Conservation (phyloP, 1,284 basidiomycete species). For the Rhodotorula sp. region DNA sequence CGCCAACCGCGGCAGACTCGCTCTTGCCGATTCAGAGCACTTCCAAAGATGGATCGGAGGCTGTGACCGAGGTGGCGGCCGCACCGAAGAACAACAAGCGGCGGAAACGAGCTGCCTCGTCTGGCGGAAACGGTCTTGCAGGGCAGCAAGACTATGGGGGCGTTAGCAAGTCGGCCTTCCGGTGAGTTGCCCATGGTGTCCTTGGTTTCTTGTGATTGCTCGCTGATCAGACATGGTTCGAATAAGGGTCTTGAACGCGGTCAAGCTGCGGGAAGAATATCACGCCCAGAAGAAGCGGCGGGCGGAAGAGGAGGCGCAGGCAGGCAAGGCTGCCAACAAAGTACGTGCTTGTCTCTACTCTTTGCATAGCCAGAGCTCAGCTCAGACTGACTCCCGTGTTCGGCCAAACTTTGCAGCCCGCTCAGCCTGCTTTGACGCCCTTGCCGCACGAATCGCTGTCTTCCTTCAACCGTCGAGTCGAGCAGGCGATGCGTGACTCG, state of each 20-base stretch:
- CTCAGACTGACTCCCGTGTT: not conserved
- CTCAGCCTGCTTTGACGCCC: slow-evolving; percentile 9
- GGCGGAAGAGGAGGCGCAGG: slow-evolving; percentile 28
- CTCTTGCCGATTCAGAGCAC: slow-evolving; percentile 26
- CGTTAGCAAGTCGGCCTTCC: slow-evolving; percentile 30
- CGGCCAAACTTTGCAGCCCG: not conserved
- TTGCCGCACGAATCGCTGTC: slow-evolving; percentile 39
- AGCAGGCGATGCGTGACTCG: slow-evolving; percentile 29
- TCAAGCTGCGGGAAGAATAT: slow-evolving; percentile 33
- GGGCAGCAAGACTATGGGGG: slow-evolving; percentile 16
- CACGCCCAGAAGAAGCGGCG: slow-evolving; percentile 38
- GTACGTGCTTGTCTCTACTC: not conserved
- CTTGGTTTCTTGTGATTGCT: too few relatives aligned
- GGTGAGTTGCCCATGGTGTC: slow-evolving; percentile 5
- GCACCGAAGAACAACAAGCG: slow-evolving; percentile 23
- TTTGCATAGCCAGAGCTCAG: not conserved
- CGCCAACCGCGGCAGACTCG: slow-evolving; percentile 29
- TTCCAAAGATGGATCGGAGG: not conserved
- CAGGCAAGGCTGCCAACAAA: slow-evolving; percentile 19
- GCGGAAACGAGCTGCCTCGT: slow-evolving; percentile 4
- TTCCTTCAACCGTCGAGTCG: slow-evolving; percentile 39
- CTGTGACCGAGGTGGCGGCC: not conserved
- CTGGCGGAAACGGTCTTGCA: not conserved
- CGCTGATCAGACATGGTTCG: not conserved
- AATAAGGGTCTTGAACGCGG: slow-evolving; percentile 36